Conservation (phyloP, 2,329 filamentous ascomycete species). For the Colletotrichum phormii region DNA sequence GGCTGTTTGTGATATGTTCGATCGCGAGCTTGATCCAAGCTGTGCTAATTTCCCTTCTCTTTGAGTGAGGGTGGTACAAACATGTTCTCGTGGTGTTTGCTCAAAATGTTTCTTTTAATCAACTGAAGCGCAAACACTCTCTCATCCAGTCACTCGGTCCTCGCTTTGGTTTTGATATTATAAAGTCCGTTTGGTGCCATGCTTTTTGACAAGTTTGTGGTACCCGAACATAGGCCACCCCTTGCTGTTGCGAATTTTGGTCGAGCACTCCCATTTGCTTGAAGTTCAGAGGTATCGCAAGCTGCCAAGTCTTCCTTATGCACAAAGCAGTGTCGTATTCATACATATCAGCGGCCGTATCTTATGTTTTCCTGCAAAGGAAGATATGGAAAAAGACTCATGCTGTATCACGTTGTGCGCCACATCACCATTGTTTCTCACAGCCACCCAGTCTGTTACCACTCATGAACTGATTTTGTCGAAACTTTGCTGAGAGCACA, state of each 20-base stretch:
- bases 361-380: not conserved
- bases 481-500: not conserved
- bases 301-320: not conserved
- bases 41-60: not conserved
- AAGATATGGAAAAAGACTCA: not conserved
- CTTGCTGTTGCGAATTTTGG: not conserved
- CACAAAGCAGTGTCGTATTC: not conserved
- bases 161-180: not conserved
- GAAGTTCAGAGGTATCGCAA: not conserved
- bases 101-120: not conserved
- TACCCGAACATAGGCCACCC: too few species aligned
- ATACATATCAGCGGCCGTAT: not conserved
- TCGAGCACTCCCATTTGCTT: not conserved
- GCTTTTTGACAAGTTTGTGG: not conserved
- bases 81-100: not conserved
- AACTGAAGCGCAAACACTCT: not conserved
- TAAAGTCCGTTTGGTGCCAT: not conserved
- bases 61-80: not conserved
- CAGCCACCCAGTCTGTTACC: not conserved
- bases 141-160: not conserved
- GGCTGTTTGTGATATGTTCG: not conserved
- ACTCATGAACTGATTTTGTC: not conserved
- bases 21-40: constrained; percentile 64
- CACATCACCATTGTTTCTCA: not conserved
- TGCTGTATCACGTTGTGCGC: not conserved